A percentile compares a stretch with the other conserved stretches of the same genome.
phyloP scores from a whole-genome alignment of 1,139 yeast genomes.

The Geotrichum carabidarum region DNA sequence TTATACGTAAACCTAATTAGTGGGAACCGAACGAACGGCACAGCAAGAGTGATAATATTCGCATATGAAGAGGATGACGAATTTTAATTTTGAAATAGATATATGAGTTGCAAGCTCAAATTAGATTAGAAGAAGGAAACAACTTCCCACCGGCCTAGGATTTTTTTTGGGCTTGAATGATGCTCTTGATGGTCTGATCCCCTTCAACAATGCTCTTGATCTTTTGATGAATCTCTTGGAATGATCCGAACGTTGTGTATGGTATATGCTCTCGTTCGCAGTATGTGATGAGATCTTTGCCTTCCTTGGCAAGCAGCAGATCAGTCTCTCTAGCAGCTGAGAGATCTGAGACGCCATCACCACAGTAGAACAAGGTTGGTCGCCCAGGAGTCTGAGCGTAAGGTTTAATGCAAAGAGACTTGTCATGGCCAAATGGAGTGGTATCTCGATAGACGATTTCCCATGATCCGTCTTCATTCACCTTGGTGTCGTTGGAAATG shows the following conservation, averaged over 20 bases:
- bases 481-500: constrained; percentile 69
- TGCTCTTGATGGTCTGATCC: constrained; percentile 41
- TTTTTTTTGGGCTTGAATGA: constrained; percentile 29
- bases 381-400: constrained; percentile 44
- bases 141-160: background rate
- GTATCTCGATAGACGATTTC: constrained; percentile 79
- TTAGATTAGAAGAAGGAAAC: background rate
- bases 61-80: too few relatives aligned
- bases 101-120: background rate
- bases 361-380: constrained; percentile 80
- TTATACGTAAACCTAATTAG: too few relatives aligned
- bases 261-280: constrained; percentile 79
- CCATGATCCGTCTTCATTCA: constrained; percentile 62
- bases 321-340: constrained; percentile 95
- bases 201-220: constrained; percentile 47
- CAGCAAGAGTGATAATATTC: too few relatives aligned
- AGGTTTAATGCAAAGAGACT: constrained; percentile 73
- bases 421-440: constrained; percentile 89
- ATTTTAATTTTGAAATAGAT: too few relatives aligned
- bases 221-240: constrained; percentile 61
- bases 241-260: constrained; percentile 73
- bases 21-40: too few relatives aligned
- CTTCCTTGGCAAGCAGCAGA: constrained; percentile 85
- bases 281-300: constrained; percentile 80
- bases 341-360: constrained; percentile 94